A percentile compares a stretch with the other conserved stretches of the same genome.
phyloP scores from a whole-genome alignment of 73 alveolate genomes.

The Loxodes magnus region DNA sequence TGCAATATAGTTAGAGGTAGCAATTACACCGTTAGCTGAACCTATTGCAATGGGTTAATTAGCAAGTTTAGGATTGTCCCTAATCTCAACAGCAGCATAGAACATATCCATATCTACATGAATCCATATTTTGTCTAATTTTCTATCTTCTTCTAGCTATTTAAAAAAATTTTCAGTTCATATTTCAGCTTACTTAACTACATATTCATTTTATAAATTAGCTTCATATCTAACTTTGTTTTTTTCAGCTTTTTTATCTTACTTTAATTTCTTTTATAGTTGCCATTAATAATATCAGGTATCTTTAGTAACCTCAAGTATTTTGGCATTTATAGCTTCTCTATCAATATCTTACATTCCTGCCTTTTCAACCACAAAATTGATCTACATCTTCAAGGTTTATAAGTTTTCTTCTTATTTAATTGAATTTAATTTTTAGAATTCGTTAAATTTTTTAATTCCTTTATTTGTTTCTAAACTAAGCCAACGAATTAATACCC shows the following conservation, averaged over 20 bases:
- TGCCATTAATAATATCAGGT: conserved; percentile 51
- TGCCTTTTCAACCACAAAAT: conserved; percentile 49
- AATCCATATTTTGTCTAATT: conserved; percentile 50
- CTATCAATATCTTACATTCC: conserved; percentile 61
- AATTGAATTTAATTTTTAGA: too few species aligned
- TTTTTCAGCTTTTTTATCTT: conserved; percentile 20
- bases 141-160: conserved; percentile 15
- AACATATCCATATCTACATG: conserved; percentile 99
- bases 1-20: conserved; percentile 95
- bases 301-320: conserved; percentile 63
- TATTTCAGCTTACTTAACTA: conserved; percentile 12
- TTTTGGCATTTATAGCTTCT: conserved; percentile 37
- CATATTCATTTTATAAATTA: conserved; percentile 21
- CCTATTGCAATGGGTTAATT: conserved; percentile 98
- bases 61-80: conserved; percentile 86
- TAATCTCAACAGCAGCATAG: conserved; percentile 97
- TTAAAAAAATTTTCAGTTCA: conserved; percentile 11
- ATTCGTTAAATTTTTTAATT: too few species aligned
- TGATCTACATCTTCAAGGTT: too few species aligned
- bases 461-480: too few species aligned
- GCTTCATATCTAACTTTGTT: conserved; percentile 34
- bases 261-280: conserved; percentile 18
- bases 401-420: too few species aligned
- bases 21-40: conserved; percentile 80
- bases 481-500: too few species aligned